phyloP scores from a whole-genome alignment of 805 yeast genomes.

The Barnettozyma wickerhamii region DNA sequence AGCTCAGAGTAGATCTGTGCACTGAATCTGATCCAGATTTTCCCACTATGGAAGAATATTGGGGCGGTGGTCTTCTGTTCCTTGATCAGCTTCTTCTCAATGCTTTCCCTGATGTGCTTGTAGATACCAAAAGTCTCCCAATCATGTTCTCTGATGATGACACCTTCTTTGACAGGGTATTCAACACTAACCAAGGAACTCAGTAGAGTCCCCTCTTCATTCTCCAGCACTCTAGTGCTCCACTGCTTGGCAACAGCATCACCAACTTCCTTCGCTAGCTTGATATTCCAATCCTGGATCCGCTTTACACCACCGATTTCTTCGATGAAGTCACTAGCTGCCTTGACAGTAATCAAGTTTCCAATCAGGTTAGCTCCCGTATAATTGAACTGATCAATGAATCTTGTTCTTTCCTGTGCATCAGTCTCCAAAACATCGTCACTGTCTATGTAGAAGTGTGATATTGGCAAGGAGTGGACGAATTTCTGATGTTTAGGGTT shows the following conservation, averaged over 20 bases:
- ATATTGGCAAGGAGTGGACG: slow-evolving; percentile 56
- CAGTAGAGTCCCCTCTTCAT: slow-evolving; percentile 31
- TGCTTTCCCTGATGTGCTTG: slow-evolving; percentile 14
- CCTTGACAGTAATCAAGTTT: slow-evolving; percentile 35
- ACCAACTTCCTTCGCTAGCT: slow-evolving; percentile 42
- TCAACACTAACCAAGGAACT: slow-evolving; percentile 42
- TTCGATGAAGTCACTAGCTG: slow-evolving; percentile 50
- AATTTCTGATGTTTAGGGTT: slow-evolving; percentile 42
- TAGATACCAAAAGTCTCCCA: slow-evolving; percentile 16
- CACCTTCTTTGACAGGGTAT: slow-evolving; percentile 30
- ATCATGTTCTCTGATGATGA: slow-evolving; percentile 14
- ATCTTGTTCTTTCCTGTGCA: slow-evolving; percentile 6
- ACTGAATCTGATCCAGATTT: slow-evolving; percentile 46
- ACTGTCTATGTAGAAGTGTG: slow-evolving; percentile 39
- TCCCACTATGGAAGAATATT: slow-evolving; percentile 35
- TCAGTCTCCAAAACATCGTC: slow-evolving; percentile 26
- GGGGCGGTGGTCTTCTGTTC: slow-evolving; percentile 47
- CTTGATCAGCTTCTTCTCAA: slow-evolving; percentile 22
- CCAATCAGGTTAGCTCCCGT: slow-evolving; percentile 49
- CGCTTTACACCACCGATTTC: slow-evolving; percentile 52
- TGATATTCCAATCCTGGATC: slow-evolving; percentile 43
- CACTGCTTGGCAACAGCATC: slow-evolving; percentile 34
- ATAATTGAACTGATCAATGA: slow-evolving; percentile 42
- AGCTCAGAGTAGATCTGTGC: slow-evolving; percentile 58
- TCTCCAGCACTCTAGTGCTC: slow-evolving; percentile 35